Conservation (phyloP, 768 basidiomycete species). For the Erythrobasidium yunnanense region DNA sequence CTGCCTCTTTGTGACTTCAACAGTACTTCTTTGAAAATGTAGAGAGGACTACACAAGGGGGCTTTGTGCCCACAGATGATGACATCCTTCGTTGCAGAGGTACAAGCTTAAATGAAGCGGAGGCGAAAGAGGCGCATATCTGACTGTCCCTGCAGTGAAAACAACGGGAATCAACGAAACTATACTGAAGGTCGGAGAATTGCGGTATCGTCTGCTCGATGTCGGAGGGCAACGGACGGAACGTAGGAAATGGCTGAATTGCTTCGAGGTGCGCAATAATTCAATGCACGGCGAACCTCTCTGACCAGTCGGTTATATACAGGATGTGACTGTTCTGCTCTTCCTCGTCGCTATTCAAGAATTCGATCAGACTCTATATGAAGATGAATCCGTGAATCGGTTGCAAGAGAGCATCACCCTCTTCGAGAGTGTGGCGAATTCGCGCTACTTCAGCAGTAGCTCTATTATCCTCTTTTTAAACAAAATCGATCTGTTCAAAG, state of each 20-base stretch:
- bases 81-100: slow-evolving; percentile 76
- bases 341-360: slow-evolving; percentile 24
- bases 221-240: slow-evolving; percentile 81
- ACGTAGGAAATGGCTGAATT: slow-evolving; percentile 66
- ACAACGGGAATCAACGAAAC: slow-evolving; percentile 98
- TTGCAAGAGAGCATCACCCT: slow-evolving; percentile 17
- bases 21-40: slow-evolving; percentile 27
- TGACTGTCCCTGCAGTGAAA: slow-evolving; percentile 51
- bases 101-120: neutral
- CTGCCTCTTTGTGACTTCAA: too few relatives aligned
- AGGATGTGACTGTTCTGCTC: slow-evolving; percentile 27
- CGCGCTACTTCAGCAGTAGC: slow-evolving; percentile 14
- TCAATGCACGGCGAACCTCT: neutral
- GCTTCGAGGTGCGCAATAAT: slow-evolving; percentile 7
- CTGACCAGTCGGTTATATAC: neutral
- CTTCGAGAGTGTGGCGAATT: slow-evolving; percentile 20
- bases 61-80: slow-evolving; percentile 22
- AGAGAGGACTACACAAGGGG: neutral
- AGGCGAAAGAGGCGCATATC: neutral
- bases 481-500: slow-evolving; percentile 21
- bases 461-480: slow-evolving; percentile 23
- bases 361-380: slow-evolving; percentile 22
- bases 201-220: slow-evolving; percentile 70
- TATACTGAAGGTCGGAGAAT: slow-evolving; percentile 51
- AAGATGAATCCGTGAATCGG: slow-evolving; percentile 19